Evolutionary conservation across 2,329 filamentous ascomycete genomes (phyloP).

Genomic region (Aspergillus sp.): DNA sequence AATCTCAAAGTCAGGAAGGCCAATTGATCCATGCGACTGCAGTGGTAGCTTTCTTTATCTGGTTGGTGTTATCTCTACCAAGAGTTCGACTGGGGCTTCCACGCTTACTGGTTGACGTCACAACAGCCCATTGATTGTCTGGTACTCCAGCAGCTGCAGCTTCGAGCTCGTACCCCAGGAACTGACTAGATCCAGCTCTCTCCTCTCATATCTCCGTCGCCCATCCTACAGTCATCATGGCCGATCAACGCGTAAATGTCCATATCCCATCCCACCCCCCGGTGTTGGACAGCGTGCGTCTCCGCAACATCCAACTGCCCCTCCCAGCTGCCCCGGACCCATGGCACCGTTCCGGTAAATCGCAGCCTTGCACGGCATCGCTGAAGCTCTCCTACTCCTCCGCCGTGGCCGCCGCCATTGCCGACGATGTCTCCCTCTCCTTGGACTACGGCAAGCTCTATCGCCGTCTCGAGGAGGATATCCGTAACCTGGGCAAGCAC

Average conservation of each 20-base stretch:
- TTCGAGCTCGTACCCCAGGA: not conserved
- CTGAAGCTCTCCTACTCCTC: constrained; percentile 47
- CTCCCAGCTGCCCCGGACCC: constrained; percentile 47
- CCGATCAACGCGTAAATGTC: constrained; percentile 28
- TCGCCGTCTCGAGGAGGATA: constrained; percentile 40
- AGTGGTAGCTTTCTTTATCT: not conserved
- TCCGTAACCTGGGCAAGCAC: constrained; percentile 32
- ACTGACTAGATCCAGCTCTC: not conserved
- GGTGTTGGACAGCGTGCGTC: constrained; percentile 41
- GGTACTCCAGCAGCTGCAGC: not conserved
- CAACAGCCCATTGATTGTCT: not conserved
- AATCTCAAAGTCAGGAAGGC: not conserved
- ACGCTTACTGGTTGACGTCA: constrained; percentile 2
- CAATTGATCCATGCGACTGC: not conserved
- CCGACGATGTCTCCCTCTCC: constrained; percentile 48
- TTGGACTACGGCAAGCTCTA: constrained; percentile 52
- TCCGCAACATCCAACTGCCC: constrained; percentile 48
- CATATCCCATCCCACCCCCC: constrained; percentile 35
- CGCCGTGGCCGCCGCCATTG: constrained; percentile 42
- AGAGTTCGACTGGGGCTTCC: not conserved
- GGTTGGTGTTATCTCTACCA: not conserved
- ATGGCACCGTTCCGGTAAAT: constrained; percentile 48
- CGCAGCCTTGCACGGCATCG: constrained; percentile 48
- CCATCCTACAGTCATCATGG: constrained; percentile 21
- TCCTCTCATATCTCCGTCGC: not conserved